These are phyloP conservation scores for Cyberlindnera petersonii DNA, from an alignment of 805 yeast genomes.

Conservation along the genomic window DNA sequence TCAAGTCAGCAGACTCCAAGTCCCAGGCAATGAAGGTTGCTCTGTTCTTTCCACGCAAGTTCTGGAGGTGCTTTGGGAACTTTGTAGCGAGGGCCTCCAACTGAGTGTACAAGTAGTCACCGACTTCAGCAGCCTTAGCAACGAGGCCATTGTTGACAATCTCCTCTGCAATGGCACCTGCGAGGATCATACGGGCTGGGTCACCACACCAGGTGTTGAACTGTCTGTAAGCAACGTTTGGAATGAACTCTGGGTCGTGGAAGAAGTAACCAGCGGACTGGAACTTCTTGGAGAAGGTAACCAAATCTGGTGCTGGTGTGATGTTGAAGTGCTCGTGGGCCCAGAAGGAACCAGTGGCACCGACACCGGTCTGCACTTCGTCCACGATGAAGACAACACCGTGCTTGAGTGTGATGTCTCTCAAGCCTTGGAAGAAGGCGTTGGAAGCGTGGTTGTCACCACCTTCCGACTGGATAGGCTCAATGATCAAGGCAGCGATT, in stretches of 20 bases:
- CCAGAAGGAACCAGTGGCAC: constrained; percentile 84
- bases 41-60: constrained; percentile 69
- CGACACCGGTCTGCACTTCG: constrained; percentile 89
- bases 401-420: constrained; percentile 68
- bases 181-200: constrained; percentile 74
- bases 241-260: constrained; percentile 68
- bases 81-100: constrained; percentile 49
- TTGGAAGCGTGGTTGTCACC: constrained; percentile 86
- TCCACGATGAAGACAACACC: constrained; percentile 73
- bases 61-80: constrained; percentile 49
- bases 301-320: constrained; percentile 74
- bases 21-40: constrained; percentile 88
- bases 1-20: constrained; percentile 45
- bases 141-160: constrained; percentile 57
- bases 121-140: constrained; percentile 53
- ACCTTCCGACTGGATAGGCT: constrained; percentile 90
- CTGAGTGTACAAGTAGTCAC: constrained; percentile 58
- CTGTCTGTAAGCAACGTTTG: constrained; percentile 79
- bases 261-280: constrained; percentile 87
- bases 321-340: constrained; percentile 83
- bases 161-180: constrained; percentile 69
- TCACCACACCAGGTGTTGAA: constrained; percentile 95
- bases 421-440: constrained; percentile 75
- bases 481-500: constrained; percentile 84
- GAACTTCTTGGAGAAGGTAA: constrained; percentile 84